Base-by-base conservation (phyloP, 805 yeast species). In the Saccharomycopsis capsularis region DNA sequence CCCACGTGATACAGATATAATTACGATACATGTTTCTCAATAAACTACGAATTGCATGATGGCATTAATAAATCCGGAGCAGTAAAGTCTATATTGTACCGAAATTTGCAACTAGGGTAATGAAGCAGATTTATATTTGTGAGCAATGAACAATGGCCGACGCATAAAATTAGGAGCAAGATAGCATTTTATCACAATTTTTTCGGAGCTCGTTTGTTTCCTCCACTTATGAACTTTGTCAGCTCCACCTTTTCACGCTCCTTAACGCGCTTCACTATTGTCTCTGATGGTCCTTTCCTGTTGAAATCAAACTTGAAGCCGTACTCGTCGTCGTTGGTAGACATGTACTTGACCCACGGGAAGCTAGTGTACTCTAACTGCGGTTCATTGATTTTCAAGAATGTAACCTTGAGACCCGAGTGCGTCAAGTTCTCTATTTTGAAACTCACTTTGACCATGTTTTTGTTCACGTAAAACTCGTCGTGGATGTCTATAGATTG, bases 321-420 rank as follows among this genome's bases (percentile, higher is more conserved):
- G 32, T 70, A 68, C 35, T 63, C 70, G 11, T 63, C 65, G 48
- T 66, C 70, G 55, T 68, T 75, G 34, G 63, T 54, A 3, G 75
- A 74, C 50, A 73, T 64, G 58, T 84, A 82, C 47, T 83, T 69
- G 1, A 85, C 82, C 95, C 95, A 85, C 0, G 93, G 90, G 59
- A 85, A 84, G 38, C 85, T 75, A 4, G 85, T 78, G 56, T 81
- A 81, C 46, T 74, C 68, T 59, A 83, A 61, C 45, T 70, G 73
- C 4, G 73, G 75, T 57, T 85, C 95, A 22, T 75, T 76, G 15
- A 85, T 82, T 54, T 81, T 78, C 44, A 85, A 61, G 56, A 79
- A 85, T 34, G 77, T 83, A 21, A 85, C 73, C 56, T 78, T 79
- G 34, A 85, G 63, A 0, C 88, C 88, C 39, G 86, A 78, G 52